Base-by-base conservation (phyloP, 257 asterid species). In the Solanum chmielewskii region DNA sequence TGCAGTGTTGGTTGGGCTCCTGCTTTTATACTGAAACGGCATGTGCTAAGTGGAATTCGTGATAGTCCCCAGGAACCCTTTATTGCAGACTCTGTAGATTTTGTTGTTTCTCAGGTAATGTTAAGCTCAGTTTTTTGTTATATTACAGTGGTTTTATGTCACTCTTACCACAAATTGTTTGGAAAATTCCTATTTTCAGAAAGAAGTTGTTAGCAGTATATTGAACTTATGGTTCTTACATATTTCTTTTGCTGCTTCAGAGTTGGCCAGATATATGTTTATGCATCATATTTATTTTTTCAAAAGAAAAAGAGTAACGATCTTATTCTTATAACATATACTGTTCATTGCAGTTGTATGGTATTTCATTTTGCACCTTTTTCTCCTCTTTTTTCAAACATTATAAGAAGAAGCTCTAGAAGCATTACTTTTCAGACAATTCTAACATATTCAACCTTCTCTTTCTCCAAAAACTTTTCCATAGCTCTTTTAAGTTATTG, bases 51-150 rank as follows among this genome's bases (percentile, higher is more conserved):
- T 52, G 99, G 99, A 86, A 97, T 97, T 83, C 99, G 94, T 56
- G 96, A 91, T 86, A 98, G 99, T 84, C 99, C 99, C 83, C 98
- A 93, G 87, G 99, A 97, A 90, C 99, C 99, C 83, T 97, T 97
- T 86, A 96, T 97, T 88, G 99, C 99, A 68, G 99, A 97, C 88
- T 96, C 99, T 20, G 98, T 97, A 83, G 99, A 97, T 88, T 96
- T 97, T 89, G 96, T 97, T 56, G 99, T 97, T 92, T 93, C 99
- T 74, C 99, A 97, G 99, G 99, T 97, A 88, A 88, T 74, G 68
- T 23, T 86, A 68, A 59, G 39, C 37, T 59, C 45, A 47, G 5
- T 15, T 35, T 29, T 33, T 73, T 3, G 68, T 25, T 69, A 70
- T 70, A 16, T 47, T 49, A 47, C 42, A 80, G 18, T 9, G 18